Evolutionary conservation across 2,329 filamentous ascomycete genomes (phyloP), one percentile per base, ranked within the genome.

Genomic region (Drechslera avenae): DNA sequence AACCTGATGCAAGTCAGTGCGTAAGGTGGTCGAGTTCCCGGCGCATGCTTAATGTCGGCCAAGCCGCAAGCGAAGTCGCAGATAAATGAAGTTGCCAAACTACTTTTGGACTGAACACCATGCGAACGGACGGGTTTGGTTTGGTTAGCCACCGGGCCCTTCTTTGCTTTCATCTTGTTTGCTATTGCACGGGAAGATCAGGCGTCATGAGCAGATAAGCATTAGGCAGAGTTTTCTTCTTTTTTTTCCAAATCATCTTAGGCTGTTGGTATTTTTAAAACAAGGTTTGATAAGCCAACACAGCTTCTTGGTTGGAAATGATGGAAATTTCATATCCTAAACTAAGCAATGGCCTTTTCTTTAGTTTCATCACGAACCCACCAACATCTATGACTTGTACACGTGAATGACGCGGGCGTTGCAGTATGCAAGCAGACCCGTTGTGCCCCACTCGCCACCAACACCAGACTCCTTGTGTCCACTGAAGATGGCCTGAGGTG

Each of bases 401-500:
- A 75, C 67, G 60, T 79, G 76, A 28, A 78, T 72, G 19, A 77
- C 76, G 42, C 76, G 77, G 13, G 76, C 71, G 58, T 79, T 80
- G 69, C 73, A 76, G 63, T 77, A 79, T 5, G 76, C 72, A 52
- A 79, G 70, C 46, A 79, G 62, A 41, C 78, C 77, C 28, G 68
- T 71, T 56, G 61, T 72, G 39, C 69, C 69, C 76, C 76, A 78
- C 73, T 95, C 90, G 49, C 88, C 85, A 36, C 90, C 90, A 50
- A 91, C 88, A 55, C 90, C 90, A 19, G 79, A 84, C 76, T 91
- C 83, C 76, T 92, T 93, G 79, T 83, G 90, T 0, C 91, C 90
- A 46, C 88, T 87, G 61, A 92, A 92, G 59, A 75, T 68, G 4
- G 78, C 79, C 57, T 76, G 70, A 0, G 79, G 76, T 3, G 74